phyloP scores from a whole-genome alignment of 2,329 filamentous ascomycete genomes.

The Beauveria scarabaeidicola region DNA sequence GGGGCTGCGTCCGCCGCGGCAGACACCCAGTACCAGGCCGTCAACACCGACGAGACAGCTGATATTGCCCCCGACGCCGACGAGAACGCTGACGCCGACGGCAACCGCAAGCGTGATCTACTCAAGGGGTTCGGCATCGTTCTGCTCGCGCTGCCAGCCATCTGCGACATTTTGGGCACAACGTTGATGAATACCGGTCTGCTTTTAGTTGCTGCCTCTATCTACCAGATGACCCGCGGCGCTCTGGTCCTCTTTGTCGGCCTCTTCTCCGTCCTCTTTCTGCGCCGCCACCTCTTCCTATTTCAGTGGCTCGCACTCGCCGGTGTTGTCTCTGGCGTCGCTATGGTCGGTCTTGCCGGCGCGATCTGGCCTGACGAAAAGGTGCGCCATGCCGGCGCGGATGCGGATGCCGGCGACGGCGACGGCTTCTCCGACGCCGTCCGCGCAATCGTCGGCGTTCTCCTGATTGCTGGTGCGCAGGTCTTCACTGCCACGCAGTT shows the following conservation, averaged over 20 bases:
- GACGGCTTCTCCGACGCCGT: constrained; percentile 29
- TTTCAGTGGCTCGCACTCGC: constrained; percentile 90
- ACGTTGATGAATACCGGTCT: constrained; percentile 96
- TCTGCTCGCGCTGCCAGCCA: constrained; percentile 74
- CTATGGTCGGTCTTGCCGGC: constrained; percentile 80
- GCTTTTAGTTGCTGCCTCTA: constrained; percentile 86
- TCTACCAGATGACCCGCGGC: constrained; percentile 97
- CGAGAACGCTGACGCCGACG: constrained; percentile 29
- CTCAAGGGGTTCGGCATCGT: constrained; percentile 64
- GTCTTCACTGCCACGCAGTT: constrained; percentile 97
- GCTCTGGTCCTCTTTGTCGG: constrained; percentile 94
- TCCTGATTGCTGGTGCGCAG: constrained; percentile 88
- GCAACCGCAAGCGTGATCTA: constrained; percentile 41
- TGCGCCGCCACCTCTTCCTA: constrained; percentile 67
- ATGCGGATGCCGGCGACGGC: constrained; percentile 18
- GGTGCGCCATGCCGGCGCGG: constrained; percentile 24
- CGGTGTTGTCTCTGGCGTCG: constrained; percentile 82
- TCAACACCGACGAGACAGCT: constrained; percentile 41
- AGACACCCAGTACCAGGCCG: constrained; percentile 56
- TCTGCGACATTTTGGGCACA: constrained; percentile 90
- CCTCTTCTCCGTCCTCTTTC: constrained; percentile 85
- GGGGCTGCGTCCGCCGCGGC: constrained; percentile 31
- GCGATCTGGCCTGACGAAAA: constrained; percentile 66
- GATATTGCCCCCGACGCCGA: constrained; percentile 30
- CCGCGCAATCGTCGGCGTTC: constrained; percentile 69